Percentiles rank a stretch among this genome's conserved stretches.
Conservation (phyloP, 352 stramenopile species). For the Pythium pyrilobum region DNA sequence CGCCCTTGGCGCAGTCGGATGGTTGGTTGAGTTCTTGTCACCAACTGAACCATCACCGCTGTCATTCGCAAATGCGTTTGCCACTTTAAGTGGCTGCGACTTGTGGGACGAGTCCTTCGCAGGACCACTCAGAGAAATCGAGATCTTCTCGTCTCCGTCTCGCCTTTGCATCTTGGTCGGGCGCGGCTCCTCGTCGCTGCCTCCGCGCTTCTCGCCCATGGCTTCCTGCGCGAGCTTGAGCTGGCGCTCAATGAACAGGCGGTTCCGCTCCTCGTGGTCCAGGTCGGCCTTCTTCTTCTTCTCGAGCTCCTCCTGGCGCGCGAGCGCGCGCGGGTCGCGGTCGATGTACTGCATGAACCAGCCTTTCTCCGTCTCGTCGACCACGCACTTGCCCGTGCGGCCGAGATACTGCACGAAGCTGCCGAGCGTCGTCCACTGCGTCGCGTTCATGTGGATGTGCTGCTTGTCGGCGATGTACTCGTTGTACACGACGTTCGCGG, state of each 20-base stretch:
- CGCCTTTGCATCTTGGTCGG: constrained; percentile 58
- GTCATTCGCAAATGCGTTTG: constrained; percentile 3
- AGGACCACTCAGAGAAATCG: constrained; percentile 26
- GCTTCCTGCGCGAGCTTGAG: constrained; percentile 55
- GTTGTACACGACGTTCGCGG: constrained; percentile 98
- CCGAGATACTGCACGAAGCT: constrained; percentile 99
- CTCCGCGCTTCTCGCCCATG: too few relatives aligned
- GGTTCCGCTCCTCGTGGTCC: constrained; percentile 86
- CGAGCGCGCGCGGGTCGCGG: constrained; percentile 88
- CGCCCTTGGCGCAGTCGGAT: not conserved
- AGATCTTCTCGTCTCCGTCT: constrained; percentile 31
- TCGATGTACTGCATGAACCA: constrained; percentile 98
- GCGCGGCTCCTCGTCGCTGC: constrained; percentile 22
- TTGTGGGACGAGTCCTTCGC: constrained; percentile 7
- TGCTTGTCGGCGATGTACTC: constrained; percentile 99
- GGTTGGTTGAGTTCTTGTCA: not conserved
- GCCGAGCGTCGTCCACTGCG: constrained; percentile 95
- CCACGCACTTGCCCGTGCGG: constrained; percentile 94
- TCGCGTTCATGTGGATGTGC: constrained; percentile 99
- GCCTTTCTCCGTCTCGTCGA: constrained; percentile 98
- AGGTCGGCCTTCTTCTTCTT: constrained; percentile 88
- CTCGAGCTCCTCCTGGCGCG: constrained; percentile 80
- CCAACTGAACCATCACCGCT: too few relatives aligned
- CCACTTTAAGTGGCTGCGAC: not conserved
- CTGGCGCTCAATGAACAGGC: constrained; percentile 69